phyloP scores from a whole-genome alignment of 768 basidiomycete species.

The Lactifluus piperatus region DNA sequence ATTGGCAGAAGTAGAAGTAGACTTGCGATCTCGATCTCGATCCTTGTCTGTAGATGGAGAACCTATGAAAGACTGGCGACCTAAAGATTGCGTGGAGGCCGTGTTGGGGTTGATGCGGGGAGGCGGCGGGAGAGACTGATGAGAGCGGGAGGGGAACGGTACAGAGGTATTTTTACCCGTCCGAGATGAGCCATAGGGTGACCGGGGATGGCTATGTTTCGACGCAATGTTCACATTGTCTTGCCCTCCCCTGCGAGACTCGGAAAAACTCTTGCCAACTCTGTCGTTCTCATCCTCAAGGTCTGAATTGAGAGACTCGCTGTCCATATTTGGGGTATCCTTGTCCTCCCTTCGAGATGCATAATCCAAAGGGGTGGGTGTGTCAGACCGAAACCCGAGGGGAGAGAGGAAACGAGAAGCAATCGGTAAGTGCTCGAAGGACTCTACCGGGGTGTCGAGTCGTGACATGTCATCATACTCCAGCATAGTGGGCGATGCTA shows the following conservation, averaged over 20 bases:
- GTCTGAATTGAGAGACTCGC: slow-evolving; percentile 66
- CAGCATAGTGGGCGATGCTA: slow-evolving; percentile 46
- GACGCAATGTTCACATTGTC: slow-evolving; percentile 26
- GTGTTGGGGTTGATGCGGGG: slow-evolving; percentile 44
- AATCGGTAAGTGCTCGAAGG: slow-evolving; percentile 72
- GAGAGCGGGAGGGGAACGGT: slow-evolving; percentile 74
- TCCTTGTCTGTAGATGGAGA: slow-evolving; percentile 35
- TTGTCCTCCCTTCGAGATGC: slow-evolving; percentile 35
- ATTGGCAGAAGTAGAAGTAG: slow-evolving; percentile 28
- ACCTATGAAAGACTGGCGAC: slow-evolving; percentile 53
- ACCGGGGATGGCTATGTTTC: slow-evolving; percentile 64
- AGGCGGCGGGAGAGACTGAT: slow-evolving; percentile 66
- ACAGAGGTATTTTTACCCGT: slow-evolving; percentile 40
- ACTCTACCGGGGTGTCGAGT: slow-evolving; percentile 57
- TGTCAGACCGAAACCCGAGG: slow-evolving; percentile 36
- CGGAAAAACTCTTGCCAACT: slow-evolving; percentile 37
- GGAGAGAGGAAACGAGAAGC: slow-evolving; percentile 89
- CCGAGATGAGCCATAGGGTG: slow-evolving; percentile 56
- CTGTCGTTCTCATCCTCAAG: slow-evolving; percentile 52
- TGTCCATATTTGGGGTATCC: slow-evolving; percentile 56
- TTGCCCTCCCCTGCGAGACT: slow-evolving; percentile 25
- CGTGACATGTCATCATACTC: slow-evolving; percentile 64
- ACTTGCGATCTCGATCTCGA: slow-evolving; percentile 31
- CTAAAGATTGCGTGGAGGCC: slow-evolving; percentile 67
- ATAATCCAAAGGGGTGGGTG: slow-evolving; percentile 30